Evolutionary conservation across 140 eudicot genomes (phyloP).

Genomic region (Artemisia princeps): DNA sequence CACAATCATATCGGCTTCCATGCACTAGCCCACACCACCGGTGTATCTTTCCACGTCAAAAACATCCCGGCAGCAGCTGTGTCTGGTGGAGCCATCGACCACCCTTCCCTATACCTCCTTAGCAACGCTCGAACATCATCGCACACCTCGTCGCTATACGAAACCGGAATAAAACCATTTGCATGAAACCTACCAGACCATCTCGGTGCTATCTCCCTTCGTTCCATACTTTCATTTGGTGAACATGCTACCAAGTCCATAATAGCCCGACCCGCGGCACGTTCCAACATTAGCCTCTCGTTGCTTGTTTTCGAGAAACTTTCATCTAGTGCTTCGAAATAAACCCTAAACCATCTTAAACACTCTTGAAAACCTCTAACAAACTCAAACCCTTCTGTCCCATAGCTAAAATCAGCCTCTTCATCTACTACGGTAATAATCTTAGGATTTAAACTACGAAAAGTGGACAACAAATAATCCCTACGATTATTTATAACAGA

Average conservation of each 20-base stretch:
- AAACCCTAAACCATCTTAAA: constrained; percentile 82
- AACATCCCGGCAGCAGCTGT: constrained; percentile 61
- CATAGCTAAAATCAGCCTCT: constrained; percentile 79
- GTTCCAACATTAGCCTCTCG: constrained; percentile 75
- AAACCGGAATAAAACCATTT: constrained; percentile 39
- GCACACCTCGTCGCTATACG: constrained; percentile 76
- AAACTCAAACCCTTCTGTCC: constrained; percentile 57
- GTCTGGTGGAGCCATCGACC: constrained; percentile 60
- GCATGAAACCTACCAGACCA: constrained; percentile 60
- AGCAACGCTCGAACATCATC: constrained; percentile 82
- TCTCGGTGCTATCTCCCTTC: constrained; percentile 68
- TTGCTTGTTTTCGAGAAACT: constrained; percentile 70
- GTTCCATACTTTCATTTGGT: constrained; percentile 53
- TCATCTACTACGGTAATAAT: constrained; percentile 73
- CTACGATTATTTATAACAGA: constrained; percentile 37
- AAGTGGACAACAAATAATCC: constrained; percentile 46
- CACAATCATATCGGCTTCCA: constrained; percentile 65
- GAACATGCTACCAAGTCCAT: constrained; percentile 76
- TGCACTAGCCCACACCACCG: constrained; percentile 99
- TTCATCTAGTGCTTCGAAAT: constrained; percentile 72
- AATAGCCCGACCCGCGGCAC: constrained; percentile 78
- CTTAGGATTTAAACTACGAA: constrained; percentile 60
- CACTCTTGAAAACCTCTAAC: constrained; percentile 74
- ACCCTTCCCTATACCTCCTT: constrained; percentile 90
- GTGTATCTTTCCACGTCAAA: constrained; percentile 83